phyloP scores from a whole-genome alignment of 768 basidiomycete genomes.

The Hortiboletus campestris region DNA sequence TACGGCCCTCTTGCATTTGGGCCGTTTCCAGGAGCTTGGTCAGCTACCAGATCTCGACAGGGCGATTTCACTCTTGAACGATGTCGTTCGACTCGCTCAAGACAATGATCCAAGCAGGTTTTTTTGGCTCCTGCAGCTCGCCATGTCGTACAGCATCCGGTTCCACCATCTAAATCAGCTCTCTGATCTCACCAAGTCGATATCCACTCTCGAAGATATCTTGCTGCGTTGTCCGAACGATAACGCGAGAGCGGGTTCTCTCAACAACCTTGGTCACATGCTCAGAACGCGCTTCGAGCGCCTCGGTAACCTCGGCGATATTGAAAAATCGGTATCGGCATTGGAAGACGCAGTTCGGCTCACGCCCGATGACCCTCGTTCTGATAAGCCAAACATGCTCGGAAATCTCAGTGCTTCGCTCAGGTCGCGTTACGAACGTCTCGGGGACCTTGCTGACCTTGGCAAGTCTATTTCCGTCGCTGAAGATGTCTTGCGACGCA shows the following conservation, averaged over 20 bases:
- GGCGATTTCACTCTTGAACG: background rate
- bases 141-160: background rate
- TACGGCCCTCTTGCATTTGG: background rate
- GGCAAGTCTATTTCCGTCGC: constrained; percentile 18
- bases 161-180: background rate
- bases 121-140: background rate
- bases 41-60: background rate
- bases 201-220: background rate
- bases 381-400: constrained; percentile 2
- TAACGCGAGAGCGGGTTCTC: background rate
- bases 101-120: background rate
- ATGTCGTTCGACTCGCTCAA: background rate
- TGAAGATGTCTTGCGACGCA: background rate
- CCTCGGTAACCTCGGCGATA: background rate
- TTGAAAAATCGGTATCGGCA: background rate
- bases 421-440: background rate
- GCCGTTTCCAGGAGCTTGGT: background rate
- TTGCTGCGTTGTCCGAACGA: background rate
- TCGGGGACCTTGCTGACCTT: constrained; percentile 7
- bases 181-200: background rate
- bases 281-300: constrained; percentile 2
- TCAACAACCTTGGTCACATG: background rate
- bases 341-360: constrained; percentile 2
- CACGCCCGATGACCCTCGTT: constrained; percentile 4
- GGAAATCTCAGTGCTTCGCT: constrained; percentile 19